Conservation (phyloP, 495 filamentous ascomycete species). For the Lophium mytilinum region DNA sequence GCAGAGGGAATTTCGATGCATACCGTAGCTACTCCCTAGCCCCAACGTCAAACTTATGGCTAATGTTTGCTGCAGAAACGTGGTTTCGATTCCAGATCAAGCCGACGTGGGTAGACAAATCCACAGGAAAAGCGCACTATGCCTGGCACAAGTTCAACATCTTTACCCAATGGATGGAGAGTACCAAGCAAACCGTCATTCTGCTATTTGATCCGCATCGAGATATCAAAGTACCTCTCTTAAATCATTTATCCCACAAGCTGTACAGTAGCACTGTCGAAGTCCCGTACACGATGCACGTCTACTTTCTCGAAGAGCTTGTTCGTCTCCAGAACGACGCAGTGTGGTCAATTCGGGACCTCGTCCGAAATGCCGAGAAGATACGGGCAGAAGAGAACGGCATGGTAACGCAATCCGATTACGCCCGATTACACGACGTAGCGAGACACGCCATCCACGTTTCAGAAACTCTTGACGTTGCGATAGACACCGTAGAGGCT, state of each 20-base stretch:
- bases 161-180: constrained; percentile 29
- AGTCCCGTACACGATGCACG: constrained; percentile 25
- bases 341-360: constrained; percentile 34
- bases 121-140: constrained; percentile 5
- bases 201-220: constrained; percentile 32
- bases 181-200: constrained; percentile 25
- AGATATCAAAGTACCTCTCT: constrained; percentile 8
- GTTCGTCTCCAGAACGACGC: constrained; percentile 27
- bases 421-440: constrained; percentile 8
- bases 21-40: neutral
- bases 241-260: neutral
- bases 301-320: constrained; percentile 20
- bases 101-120: constrained; percentile 8
- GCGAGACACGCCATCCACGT: constrained; percentile 15
- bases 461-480: constrained; percentile 9
- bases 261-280: neutral
- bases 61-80: constrained; percentile 19
- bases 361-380: constrained; percentile 15
- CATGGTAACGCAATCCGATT: neutral
- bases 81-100: constrained; percentile 34
- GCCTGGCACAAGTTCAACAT: constrained; percentile 20
- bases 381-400: neutral
- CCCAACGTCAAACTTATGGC: neutral
- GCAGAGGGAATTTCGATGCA: neutral
- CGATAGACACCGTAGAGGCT: neutral